These are phyloP conservation scores for Sparassis latifolia DNA, from an alignment of 1,284 basidiomycete species.

Conservation along the genomic window DNA sequence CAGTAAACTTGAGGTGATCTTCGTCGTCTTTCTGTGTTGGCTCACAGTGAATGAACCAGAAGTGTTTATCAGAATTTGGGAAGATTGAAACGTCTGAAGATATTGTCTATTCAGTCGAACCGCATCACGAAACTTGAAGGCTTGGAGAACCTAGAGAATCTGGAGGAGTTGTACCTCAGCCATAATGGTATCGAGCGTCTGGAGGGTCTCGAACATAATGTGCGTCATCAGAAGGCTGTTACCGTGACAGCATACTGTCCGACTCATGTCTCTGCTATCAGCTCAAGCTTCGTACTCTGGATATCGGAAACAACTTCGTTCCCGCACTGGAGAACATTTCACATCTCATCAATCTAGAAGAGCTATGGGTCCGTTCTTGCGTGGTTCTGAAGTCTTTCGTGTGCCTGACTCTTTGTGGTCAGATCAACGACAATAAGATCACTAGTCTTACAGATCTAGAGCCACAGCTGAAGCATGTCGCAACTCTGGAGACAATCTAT, in stretches of 20 bases:
- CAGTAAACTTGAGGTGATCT: constrained; percentile 68
- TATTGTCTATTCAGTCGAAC: constrained; percentile 90
- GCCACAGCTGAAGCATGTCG: constrained; percentile 62
- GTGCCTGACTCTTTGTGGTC: neutral
- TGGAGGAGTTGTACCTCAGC: constrained; percentile 92
- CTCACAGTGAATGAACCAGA: constrained; percentile 1
- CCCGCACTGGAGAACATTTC: constrained; percentile 73
- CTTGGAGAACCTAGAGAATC: constrained; percentile 60
- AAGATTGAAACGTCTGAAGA: constrained; percentile 65
- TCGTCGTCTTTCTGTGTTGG: neutral
- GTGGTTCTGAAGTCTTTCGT: neutral
- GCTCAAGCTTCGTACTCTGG: constrained; percentile 80
- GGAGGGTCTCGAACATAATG: constrained; percentile 86
- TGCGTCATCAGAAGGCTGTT: constrained; percentile 28
- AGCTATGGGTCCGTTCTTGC: constrained; percentile 78
- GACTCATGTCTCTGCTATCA: constrained; percentile 22
- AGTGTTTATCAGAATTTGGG: constrained; percentile 43
- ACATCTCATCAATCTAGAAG: constrained; percentile 74
- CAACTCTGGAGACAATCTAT: constrained; percentile 82
- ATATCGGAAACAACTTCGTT: constrained; percentile 85
- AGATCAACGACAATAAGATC: constrained; percentile 90
- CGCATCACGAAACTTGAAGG: constrained; percentile 86
- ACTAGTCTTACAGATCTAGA: constrained; percentile 64
- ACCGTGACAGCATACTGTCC: too few relatives aligned
- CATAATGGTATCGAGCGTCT: constrained; percentile 87